These are phyloP conservation scores for Phytophthora tentaculata DNA, from an alignment of 352 stramenopile genomes.

Conservation along the genomic window DNA sequence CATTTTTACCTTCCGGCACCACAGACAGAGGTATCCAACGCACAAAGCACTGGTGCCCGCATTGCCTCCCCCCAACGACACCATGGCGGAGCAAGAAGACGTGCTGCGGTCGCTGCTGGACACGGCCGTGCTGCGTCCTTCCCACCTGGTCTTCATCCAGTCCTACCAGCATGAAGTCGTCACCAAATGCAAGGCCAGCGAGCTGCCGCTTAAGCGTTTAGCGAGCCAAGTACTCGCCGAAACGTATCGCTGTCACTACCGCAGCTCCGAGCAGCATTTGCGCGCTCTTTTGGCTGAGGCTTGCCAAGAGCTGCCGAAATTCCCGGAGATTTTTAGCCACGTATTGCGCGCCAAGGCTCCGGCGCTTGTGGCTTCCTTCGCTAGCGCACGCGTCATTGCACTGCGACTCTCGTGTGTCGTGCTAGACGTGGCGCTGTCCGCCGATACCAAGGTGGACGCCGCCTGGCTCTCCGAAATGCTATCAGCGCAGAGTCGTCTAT, in stretches of 20 bases:
- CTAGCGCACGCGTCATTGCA: slow-evolving; percentile 53
- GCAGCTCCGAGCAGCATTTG: slow-evolving; percentile 61
- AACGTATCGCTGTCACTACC: slow-evolving; percentile 60
- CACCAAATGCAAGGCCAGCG: slow-evolving; percentile 61
- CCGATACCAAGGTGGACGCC: slow-evolving; percentile 9
- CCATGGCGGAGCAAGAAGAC: slow-evolving; percentile 58
- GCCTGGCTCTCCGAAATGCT: slow-evolving; percentile 61
- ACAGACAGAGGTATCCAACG: slow-evolving; percentile 16
- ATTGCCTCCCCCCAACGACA: not conserved
- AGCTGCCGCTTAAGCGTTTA: slow-evolving; percentile 68
- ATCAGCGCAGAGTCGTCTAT: slow-evolving; percentile 49
- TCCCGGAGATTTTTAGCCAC: slow-evolving; percentile 55
- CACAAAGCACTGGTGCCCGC: slow-evolving; percentile 27
- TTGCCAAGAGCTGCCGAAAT: slow-evolving; percentile 40
- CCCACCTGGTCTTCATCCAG: slow-evolving; percentile 58
- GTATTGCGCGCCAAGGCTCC: slow-evolving; percentile 52
- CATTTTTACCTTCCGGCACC: not conserved
- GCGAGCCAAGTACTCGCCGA: slow-evolving; percentile 67
- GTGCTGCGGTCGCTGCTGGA: slow-evolving; percentile 71
- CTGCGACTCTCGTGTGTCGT: slow-evolving; percentile 66
- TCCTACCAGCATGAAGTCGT: slow-evolving; percentile 74
- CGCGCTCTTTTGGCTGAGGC: slow-evolving; percentile 53
- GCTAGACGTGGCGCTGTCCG: slow-evolving; percentile 41
- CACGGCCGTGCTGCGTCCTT: slow-evolving; percentile 53
- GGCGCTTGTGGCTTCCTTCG: slow-evolving; percentile 59